These are phyloP conservation scores for Mycena vitilis DNA, from an alignment of 768 basidiomycete genomes.

Conservation along the genomic window DNA sequence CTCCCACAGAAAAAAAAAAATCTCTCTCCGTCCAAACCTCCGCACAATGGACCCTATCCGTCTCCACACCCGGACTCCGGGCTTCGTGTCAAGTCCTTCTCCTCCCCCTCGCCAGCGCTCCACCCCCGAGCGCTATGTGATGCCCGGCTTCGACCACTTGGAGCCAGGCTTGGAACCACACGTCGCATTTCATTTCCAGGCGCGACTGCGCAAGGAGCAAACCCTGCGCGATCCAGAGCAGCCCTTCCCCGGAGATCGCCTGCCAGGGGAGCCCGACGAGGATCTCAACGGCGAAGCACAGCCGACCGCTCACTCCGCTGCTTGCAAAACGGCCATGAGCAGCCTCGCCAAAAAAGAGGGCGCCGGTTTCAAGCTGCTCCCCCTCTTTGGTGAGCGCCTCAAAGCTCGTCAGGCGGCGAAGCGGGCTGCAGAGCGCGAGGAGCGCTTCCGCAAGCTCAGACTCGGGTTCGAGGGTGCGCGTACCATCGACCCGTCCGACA, in stretches of 20 bases:
- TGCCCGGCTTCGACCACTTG: not conserved
- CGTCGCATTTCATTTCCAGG: not conserved
- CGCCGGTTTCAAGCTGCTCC: no score
- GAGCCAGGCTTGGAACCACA: not conserved
- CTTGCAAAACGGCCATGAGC: no score
- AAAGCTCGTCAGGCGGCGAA: not conserved
- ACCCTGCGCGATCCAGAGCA: not conserved
- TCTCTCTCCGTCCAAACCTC: no score
- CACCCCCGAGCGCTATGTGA: not conserved
- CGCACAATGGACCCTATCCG: no score
- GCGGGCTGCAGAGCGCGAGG: not conserved
- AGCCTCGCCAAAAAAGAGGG: no score
- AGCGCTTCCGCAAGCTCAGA: constrained; percentile 1
- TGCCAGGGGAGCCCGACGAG: not conserved
- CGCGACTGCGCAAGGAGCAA: not conserved
- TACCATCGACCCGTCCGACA: not conserved
- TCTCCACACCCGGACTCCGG: no score
- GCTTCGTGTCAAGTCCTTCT: not conserved
- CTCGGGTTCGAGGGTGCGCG: not conserved
- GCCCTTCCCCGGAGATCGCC: not conserved
- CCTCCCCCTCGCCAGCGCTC: not conserved
- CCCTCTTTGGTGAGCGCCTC: not conserved
- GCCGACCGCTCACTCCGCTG: no score
- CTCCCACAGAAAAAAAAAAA: no score
- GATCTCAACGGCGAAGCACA: not conserved